phyloP scores from a whole-genome alignment of 371 early-diverging fungal genomes.

The Phascolomyces articulosus region DNA sequence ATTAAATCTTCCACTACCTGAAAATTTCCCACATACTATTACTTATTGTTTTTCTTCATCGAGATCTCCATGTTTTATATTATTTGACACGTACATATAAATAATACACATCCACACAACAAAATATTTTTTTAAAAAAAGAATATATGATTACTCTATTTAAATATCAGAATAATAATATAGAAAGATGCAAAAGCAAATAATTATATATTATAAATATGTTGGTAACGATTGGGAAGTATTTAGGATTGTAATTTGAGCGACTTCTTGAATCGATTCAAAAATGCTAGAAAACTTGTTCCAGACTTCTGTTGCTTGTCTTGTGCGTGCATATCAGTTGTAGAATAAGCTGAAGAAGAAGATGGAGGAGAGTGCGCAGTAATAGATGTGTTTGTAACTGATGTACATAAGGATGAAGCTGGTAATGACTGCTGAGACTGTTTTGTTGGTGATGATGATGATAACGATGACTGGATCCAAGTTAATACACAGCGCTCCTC shows the following conservation, averaged over 20 bases:
- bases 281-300: neutral
- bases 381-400: neutral
- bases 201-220: neutral
- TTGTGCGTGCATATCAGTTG: neutral
- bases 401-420: neutral
- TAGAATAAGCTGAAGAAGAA: no score
- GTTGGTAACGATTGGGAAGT: neutral
- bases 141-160: no score
- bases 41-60: neutral
- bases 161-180: neutral
- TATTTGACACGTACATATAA: neutral
- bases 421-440: neutral
- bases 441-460: neutral
- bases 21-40: neutral
- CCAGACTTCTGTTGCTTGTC: neutral
- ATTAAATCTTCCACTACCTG: neutral
- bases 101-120: neutral
- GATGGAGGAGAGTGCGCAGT: neutral
- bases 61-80: neutral
- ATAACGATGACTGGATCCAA: constrained; percentile 3
- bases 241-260: neutral
- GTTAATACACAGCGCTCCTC: constrained; percentile 5
- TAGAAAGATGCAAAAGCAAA: neutral
- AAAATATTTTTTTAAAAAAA: no score
- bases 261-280: neutral